These are phyloP conservation scores for Wallacemonas collosoma DNA, from an alignment of 208 protist species.

Conservation along the genomic window DNA sequence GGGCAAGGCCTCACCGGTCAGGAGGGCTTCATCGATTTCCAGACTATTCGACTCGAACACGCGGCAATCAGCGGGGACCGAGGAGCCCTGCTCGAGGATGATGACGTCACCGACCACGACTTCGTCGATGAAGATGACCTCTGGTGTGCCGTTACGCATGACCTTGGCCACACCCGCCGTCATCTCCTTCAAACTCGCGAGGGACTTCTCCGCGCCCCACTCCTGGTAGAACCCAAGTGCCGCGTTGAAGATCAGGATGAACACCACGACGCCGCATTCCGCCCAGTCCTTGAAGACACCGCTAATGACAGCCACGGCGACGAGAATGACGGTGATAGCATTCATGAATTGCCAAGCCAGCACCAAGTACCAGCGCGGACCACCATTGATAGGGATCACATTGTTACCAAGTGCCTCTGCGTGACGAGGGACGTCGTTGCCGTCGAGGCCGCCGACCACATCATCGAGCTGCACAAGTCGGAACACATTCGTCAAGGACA, in stretches of 20 bases:
- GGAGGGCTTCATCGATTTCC: slow-evolving; percentile 90
- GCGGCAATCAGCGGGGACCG: slow-evolving; percentile 94
- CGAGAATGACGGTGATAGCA: slow-evolving; percentile 84
- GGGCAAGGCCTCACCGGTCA: slow-evolving; percentile 94
- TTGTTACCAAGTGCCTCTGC: slow-evolving; percentile 74
- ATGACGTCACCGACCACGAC: slow-evolving; percentile 97
- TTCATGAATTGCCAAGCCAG: slow-evolving; percentile 81
- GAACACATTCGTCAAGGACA: slow-evolving; percentile 65
- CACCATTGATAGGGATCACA: slow-evolving; percentile 81
- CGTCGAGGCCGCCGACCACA: slow-evolving; percentile 39
- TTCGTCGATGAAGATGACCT: slow-evolving; percentile 88
- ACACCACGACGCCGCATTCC: slow-evolving; percentile 84
- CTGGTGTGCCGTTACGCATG: slow-evolving; percentile 80
- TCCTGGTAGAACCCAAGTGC: slow-evolving; percentile 90
- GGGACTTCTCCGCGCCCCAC: slow-evolving; percentile 82
- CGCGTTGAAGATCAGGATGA: slow-evolving; percentile 89
- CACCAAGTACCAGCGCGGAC: slow-evolving; percentile 64
- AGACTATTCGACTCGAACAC: slow-evolving; percentile 78
- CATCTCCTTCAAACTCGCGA: slow-evolving; percentile 87
- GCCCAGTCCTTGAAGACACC: slow-evolving; percentile 84
- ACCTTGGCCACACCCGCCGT: slow-evolving; percentile 86
- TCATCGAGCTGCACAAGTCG: slow-evolving; percentile 77
- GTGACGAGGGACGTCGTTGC: slow-evolving; percentile 50
- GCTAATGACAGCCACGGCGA: slow-evolving; percentile 82
- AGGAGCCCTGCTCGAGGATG: slow-evolving; percentile 81